These are phyloP conservation scores for Blumeriella jaapii DNA, from an alignment of 2,329 filamentous ascomycete species.

Conservation along the genomic window DNA sequence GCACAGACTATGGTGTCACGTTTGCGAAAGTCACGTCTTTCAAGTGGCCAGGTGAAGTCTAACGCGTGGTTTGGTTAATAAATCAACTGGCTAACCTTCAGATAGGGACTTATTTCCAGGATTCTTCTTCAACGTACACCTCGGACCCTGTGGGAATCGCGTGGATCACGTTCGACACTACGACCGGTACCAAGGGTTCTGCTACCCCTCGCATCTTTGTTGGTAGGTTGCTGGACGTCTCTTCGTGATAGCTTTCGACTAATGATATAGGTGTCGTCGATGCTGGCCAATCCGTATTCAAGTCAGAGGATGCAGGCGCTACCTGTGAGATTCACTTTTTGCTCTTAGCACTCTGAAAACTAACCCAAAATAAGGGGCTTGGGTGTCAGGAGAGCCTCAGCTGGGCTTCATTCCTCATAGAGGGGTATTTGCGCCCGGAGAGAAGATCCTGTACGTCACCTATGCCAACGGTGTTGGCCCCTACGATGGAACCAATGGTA, in stretches of 20 bases:
- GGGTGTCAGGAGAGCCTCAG: conserved; percentile 18
- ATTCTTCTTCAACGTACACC: conserved; percentile 8
- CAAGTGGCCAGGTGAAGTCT: conserved; percentile 37
- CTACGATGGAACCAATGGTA: conserved; percentile 43
- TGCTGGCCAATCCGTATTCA: conserved; percentile 17
- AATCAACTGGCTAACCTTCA: not conserved
- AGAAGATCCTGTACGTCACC: conserved; percentile 43
- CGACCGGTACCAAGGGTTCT: conserved; percentile 12
- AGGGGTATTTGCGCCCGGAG: conserved; percentile 23
- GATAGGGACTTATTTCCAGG: conserved; percentile 17
- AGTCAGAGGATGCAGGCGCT: conserved; percentile 18
- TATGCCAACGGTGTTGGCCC: conserved; percentile 45
- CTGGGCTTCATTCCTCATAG: conserved; percentile 19
- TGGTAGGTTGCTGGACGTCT: conserved; percentile 5
- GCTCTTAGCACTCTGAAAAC: not conserved
- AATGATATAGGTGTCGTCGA: conserved; percentile 12
- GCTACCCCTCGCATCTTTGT: conserved; percentile 20
- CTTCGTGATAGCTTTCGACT: not conserved
- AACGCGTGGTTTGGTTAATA: conserved; percentile 22
- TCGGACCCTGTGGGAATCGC: conserved; percentile 16
- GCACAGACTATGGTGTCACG: conserved; percentile 41
- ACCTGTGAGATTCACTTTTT: conserved; percentile 12
- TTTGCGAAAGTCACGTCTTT: conserved; percentile 42
- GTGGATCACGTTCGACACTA: conserved; percentile 19
- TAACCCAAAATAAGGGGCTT: conserved; percentile 15